phyloP scores from a whole-genome alignment of 2,329 filamentous ascomycete species.

The Trichoderma brevicompactum region DNA sequence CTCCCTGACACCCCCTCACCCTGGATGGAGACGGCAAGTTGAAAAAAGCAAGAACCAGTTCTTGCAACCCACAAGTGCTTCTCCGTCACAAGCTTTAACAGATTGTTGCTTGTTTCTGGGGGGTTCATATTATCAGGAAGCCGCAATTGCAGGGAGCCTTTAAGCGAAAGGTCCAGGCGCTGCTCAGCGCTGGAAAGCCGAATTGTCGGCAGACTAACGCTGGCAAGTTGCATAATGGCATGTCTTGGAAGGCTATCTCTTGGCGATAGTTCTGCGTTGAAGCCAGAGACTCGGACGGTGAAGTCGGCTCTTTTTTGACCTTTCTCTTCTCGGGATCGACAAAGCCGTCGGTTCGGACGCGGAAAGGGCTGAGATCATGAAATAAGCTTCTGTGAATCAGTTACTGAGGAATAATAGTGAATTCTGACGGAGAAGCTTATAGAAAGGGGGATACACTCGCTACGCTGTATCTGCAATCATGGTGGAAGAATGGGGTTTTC shows the following conservation, averaged over 20 bases:
- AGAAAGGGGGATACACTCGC: not conserved
- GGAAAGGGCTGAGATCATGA: constrained; percentile 74
- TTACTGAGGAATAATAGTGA: not conserved
- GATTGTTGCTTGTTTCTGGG: constrained; percentile 34
- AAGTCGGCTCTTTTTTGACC: constrained; percentile 66
- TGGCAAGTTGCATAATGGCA: constrained; percentile 28
- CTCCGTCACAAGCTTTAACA: constrained; percentile 34
- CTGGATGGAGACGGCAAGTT: constrained; percentile 36
- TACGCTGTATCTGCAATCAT: not conserved
- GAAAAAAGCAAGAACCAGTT: constrained; percentile 39
- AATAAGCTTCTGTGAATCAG: too few relatives aligned
- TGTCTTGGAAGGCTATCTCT: too few relatives aligned
- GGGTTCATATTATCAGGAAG: constrained; percentile 31
- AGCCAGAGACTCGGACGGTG: constrained; percentile 65
- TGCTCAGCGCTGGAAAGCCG: constrained; percentile 33
- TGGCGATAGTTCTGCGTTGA: constrained; percentile 29
- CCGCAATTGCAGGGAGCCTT: constrained; percentile 37
- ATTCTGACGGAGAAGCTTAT: not conserved
- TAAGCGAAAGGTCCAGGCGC: constrained; percentile 35
- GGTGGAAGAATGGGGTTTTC: not conserved
- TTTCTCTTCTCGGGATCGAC: constrained; percentile 65
- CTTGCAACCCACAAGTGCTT: constrained; percentile 43
- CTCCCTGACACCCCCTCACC: constrained; percentile 30
- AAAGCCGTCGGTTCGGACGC: constrained; percentile 69
- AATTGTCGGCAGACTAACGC: constrained; percentile 37